Base-by-base conservation (phyloP, 2,329 filamentous ascomycete genomes). In the Fusarium brachygibbosum region DNA sequence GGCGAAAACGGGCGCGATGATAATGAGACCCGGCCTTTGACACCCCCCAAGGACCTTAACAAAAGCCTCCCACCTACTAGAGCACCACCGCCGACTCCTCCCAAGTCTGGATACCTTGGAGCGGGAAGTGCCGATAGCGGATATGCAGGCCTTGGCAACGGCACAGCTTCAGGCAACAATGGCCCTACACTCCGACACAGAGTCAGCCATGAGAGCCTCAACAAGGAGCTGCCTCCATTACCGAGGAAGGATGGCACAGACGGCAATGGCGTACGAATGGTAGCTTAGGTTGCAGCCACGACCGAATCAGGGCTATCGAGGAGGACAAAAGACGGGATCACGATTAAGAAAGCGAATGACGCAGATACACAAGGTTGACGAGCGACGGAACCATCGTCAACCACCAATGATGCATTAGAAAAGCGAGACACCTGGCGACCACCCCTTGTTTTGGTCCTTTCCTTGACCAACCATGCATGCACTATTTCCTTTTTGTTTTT, bases 181-280 rank as follows among this genome's bases (percentile, higher is more conserved):
- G 34, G 69, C 58, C 65, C 73, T 38, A 78, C 74, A 60, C 72
- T 81, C 41, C 77, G 78, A 37, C 66, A 76, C 31, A 79, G 78
- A 63, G 72, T 87, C 60, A 86, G 86, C 76, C 83, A 83, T 46
- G 85, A 87, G 40, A 89, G 87, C 68, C 78, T 90, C 42, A 86
- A 90, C 69, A 90, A 90, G 78, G 83, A 83, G 13, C 76, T 90
- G 46, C 88, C 88, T 9, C 86, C 87, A 5, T 76, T 90, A 44
- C 88, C 88, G 21, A 71, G 63, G 29, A 74, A 77, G 64, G 74
- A 76, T 63, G 67, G 70, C 40, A 70, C 66, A 40, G 69, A 74
- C 32, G 71, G 75, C 42, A 74, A 71, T 49, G 71, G 74, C 32
- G 59, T 77, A 46, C 72, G 73, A 64, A 69, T 80, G 75, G 72